phyloP scores from a whole-genome alignment of 257 asterid species.

The Solanum gracilifrons region DNA sequence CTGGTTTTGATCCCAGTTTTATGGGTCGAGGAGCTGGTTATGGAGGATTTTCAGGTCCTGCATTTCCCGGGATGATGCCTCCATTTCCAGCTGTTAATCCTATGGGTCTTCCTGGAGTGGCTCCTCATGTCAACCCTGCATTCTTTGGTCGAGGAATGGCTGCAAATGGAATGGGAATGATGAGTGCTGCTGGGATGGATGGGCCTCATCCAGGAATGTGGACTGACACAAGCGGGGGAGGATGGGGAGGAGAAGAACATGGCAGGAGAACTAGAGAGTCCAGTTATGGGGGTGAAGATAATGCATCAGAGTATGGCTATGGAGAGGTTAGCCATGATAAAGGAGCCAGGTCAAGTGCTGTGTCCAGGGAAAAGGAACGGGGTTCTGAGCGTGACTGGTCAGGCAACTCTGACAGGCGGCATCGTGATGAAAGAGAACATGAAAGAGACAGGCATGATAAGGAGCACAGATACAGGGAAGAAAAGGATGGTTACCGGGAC shows the following conservation, averaged over 20 bases:
- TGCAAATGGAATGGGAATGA: slow-evolving; percentile 42
- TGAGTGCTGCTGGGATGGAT: slow-evolving; percentile 35
- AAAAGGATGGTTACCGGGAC: slow-evolving; percentile 20
- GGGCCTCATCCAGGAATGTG: slow-evolving; percentile 47
- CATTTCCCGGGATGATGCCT: slow-evolving; percentile 41
- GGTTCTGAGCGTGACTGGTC: slow-evolving; percentile 47
- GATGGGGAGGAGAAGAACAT: slow-evolving; percentile 49
- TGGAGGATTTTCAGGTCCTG: slow-evolving; percentile 48
- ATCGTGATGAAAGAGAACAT: slow-evolving; percentile 37
- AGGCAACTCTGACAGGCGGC: slow-evolving; percentile 31
- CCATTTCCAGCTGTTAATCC: slow-evolving; percentile 34
- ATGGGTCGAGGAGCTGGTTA: slow-evolving; percentile 47
- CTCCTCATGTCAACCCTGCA: slow-evolving; percentile 56
- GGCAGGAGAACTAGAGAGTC: slow-evolving; percentile 44
- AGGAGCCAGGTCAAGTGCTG: slow-evolving; percentile 32
- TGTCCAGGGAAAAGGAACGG: slow-evolving; percentile 34
- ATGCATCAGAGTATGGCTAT: slow-evolving; percentile 40
- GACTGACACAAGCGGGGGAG: slow-evolving; percentile 31
- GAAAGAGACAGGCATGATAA: slow-evolving; percentile 26
- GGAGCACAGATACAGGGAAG: slow-evolving; percentile 37
- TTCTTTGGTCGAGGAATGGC: slow-evolving; percentile 50
- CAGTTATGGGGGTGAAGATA: slow-evolving; percentile 45
- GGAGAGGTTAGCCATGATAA: slow-evolving; percentile 41
- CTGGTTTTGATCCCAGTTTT: slow-evolving; percentile 45
- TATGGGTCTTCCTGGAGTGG: slow-evolving; percentile 44